Conservation (phyloP, 2,329 filamentous ascomycete species). For the Cadophora luteo-olivacea region DNA sequence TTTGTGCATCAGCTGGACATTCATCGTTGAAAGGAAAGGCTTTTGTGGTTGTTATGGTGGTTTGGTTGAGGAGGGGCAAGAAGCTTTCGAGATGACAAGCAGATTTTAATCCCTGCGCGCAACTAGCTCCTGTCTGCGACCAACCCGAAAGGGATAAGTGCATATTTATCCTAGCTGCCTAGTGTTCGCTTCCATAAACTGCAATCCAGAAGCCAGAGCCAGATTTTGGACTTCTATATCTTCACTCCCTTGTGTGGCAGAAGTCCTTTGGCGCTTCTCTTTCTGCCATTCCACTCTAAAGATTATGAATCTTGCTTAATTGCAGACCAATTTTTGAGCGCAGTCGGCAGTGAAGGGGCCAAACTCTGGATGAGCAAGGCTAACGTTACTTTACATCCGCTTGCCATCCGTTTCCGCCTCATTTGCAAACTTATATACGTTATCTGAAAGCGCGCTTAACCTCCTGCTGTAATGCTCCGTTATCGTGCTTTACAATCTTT, state of each 20-base stretch:
- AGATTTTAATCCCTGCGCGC: background rate
- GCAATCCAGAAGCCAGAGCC: background rate
- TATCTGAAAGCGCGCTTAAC: background rate
- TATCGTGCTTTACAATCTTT: constrained; percentile 24
- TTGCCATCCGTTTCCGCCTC: background rate
- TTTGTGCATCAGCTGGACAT: background rate
- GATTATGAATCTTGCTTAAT: background rate
- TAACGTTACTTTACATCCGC: background rate
- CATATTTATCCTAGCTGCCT: background rate
- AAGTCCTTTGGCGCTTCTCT: background rate
- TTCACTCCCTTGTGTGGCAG: no score
- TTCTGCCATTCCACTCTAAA: background rate
- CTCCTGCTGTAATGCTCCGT: constrained; percentile 16
- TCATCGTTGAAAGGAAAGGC: background rate
- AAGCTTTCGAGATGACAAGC: constrained; percentile 10
- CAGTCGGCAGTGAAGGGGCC: background rate
- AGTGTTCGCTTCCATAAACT: background rate
- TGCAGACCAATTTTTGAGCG: background rate
- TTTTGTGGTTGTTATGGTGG: background rate
- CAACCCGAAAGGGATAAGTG: background rate
- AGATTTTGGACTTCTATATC: no score
- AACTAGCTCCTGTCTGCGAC: no score
- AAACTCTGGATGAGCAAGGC: background rate
- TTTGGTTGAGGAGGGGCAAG: background rate
- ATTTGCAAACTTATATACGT: background rate